Evolutionary conservation across 305 asterid species (phyloP).

Genomic region (Striga hermonthica): DNA sequence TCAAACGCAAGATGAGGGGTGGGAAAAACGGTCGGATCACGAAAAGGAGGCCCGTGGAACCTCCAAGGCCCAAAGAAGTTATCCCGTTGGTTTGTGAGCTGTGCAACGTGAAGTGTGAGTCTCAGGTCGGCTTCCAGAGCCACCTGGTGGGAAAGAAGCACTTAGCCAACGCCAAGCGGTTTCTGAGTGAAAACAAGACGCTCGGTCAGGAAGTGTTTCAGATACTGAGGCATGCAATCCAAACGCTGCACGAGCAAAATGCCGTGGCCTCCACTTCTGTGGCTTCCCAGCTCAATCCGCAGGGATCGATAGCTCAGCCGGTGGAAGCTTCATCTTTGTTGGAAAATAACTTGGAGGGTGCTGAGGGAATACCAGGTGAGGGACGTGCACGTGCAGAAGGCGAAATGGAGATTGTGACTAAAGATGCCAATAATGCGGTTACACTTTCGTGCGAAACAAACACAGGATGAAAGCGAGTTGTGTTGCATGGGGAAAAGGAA

Average conservation of each 20-base stretch:
- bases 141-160: slow-evolving; percentile 68
- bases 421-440: slow-evolving; percentile 4
- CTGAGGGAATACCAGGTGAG: slow-evolving; percentile 19
- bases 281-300: slow-evolving; percentile 35
- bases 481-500: no score
- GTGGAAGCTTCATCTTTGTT: slow-evolving; percentile 22
- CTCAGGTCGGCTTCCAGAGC: slow-evolving; percentile 52
- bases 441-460: not conserved
- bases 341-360: slow-evolving; percentile 20
- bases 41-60: slow-evolving; percentile 35
- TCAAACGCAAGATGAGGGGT: slow-evolving; percentile 46
- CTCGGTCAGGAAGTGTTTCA: slow-evolving; percentile 47
- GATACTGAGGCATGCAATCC: slow-evolving; percentile 44
- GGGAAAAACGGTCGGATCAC: slow-evolving; percentile 38
- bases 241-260: slow-evolving; percentile 38
- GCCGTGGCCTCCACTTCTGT: slow-evolving; percentile 35
- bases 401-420: slow-evolving; percentile 25
- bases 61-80: slow-evolving; percentile 45
- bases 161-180: slow-evolving; percentile 49
- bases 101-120: slow-evolving; percentile 56
- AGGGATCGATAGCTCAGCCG: slow-evolving; percentile 33
- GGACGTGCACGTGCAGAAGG: slow-evolving; percentile 6
- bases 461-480: not conserved
- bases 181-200: slow-evolving; percentile 41
- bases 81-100: slow-evolving; percentile 60